Evolutionary conservation across 2,329 filamentous ascomycete species (phyloP).

Genomic region (Lasiodiplodia sp.): DNA sequence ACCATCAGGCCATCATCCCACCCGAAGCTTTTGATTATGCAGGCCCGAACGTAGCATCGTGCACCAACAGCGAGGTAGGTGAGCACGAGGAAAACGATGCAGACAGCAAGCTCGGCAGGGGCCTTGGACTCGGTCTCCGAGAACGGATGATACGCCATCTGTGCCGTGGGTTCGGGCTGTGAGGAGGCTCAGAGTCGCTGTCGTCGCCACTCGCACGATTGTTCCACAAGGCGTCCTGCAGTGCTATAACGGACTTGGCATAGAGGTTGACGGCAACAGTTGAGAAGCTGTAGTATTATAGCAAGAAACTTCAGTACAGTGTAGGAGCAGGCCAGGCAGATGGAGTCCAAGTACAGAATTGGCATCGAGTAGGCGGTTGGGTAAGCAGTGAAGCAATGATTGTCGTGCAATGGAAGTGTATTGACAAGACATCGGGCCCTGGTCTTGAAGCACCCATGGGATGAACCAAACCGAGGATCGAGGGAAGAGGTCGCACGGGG

Average conservation of each 20-base stretch:
- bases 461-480: not conserved
- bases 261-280: not conserved
- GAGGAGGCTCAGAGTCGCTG: not conserved
- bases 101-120: conserved; percentile 37
- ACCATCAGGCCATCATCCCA: conserved; percentile 55
- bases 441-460: conserved; percentile 1
- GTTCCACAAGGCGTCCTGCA: conserved; percentile 1
- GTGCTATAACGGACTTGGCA: not conserved
- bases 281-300: not conserved
- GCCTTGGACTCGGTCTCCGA: conserved; percentile 35
- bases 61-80: conserved; percentile 50
- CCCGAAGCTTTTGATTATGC: conserved; percentile 50
- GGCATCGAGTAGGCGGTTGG: not conserved
- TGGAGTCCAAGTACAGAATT: not conserved
- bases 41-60: conserved; percentile 50
- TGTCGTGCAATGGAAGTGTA: not conserved
- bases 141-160: conserved; percentile 23
- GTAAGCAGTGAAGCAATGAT: not conserved
- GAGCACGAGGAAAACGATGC: conserved; percentile 45
- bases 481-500: not conserved
- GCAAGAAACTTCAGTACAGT: not conserved
- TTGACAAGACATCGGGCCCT: conserved; percentile 10
- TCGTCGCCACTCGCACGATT: not conserved
- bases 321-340: not conserved
- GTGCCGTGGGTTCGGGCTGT: not conserved